Conservation (phyloP, 257 asterid genomes). For the Ballota nigra region DNA sequence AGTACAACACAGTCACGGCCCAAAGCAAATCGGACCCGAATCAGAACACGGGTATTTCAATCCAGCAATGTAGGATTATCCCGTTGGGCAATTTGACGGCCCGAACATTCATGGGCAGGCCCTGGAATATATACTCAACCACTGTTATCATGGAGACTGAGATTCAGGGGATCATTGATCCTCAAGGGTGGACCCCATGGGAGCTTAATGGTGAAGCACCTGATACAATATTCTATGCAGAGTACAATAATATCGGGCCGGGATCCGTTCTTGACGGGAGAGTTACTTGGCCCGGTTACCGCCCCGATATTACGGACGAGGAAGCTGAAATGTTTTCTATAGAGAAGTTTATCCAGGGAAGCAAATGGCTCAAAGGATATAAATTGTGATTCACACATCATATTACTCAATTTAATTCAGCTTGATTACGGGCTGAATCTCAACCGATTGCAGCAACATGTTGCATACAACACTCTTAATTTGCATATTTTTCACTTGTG, state of each 20-base stretch:
- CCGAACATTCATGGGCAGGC: constrained; percentile 36
- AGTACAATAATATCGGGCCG: constrained; percentile 33
- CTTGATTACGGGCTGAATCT: no score
- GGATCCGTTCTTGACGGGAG: constrained; percentile 28
- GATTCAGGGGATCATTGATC: constrained; percentile 32
- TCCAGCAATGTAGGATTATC: constrained; percentile 29
- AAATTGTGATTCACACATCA: constrained; percentile 1
- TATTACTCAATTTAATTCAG: not conserved
- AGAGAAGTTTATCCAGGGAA: constrained; percentile 32
- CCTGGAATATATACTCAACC: constrained; percentile 38
- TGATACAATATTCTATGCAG: constrained; percentile 34
- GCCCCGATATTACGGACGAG: constrained; percentile 23
- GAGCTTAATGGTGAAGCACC: constrained; percentile 20
- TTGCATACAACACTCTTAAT: no score
- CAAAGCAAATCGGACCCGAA: constrained; percentile 42
- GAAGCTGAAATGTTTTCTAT: constrained; percentile 30
- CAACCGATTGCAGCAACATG: no score
- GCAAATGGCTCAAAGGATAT: constrained; percentile 26
- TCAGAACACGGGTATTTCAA: constrained; percentile 34
- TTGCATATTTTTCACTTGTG: not conserved
- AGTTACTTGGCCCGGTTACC: constrained; percentile 32
- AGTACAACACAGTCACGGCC: constrained; percentile 34
- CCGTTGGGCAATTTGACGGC: constrained; percentile 28
- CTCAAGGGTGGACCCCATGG: constrained; percentile 38
- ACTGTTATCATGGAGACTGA: constrained; percentile 23